Percentiles rank a stretch among this genome's conserved stretches.
Conservation (phyloP, 352 stramenopile genomes). For the Phytophthora crassamura region DNA sequence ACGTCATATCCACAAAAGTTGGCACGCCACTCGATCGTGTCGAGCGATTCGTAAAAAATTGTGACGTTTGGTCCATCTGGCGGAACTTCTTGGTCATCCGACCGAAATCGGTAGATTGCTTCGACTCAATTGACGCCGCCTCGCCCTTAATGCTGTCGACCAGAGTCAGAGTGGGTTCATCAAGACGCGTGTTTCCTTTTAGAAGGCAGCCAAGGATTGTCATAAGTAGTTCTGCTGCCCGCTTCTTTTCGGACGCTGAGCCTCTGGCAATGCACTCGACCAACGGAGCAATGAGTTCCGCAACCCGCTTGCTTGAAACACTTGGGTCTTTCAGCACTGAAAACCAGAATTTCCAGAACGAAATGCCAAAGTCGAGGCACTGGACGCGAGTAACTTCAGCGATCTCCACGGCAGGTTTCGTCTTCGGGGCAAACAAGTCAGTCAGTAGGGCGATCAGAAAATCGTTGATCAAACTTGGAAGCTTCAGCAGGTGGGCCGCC, state of each 20-base stretch:
- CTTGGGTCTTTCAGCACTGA: conserved; percentile 56
- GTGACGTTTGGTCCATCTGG: conserved; percentile 55
- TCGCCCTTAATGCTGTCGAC: conserved; percentile 64
- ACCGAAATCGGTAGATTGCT: conserved; percentile 70
- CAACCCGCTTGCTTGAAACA: conserved; percentile 62
- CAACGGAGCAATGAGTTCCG: conserved; percentile 55
- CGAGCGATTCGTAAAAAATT: conserved; percentile 60
- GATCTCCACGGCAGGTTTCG: conserved; percentile 22
- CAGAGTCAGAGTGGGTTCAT: conserved; percentile 51
- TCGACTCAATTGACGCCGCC: conserved; percentile 61
- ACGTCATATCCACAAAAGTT: conserved; percentile 30
- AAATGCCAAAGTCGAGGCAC: conserved; percentile 74
- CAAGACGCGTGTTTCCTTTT: conserved; percentile 53
- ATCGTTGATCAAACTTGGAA: conserved; percentile 76
- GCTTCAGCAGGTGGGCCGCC: conserved; percentile 59
- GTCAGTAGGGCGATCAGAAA: conserved; percentile 67
- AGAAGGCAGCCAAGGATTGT: conserved; percentile 62
- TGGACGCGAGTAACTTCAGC: conserved; percentile 66
- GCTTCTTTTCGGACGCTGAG: conserved; percentile 60
- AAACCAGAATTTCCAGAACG: conserved; percentile 79
- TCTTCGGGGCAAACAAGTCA: conserved; percentile 48
- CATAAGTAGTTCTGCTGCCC: conserved; percentile 76
- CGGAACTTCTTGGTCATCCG: conserved; percentile 74
- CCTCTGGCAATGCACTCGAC: conserved; percentile 61
- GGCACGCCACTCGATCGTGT: conserved; percentile 17